Conservation (phyloP, 768 basidiomycete genomes). For the Rhodotorula babjevae region DNA sequence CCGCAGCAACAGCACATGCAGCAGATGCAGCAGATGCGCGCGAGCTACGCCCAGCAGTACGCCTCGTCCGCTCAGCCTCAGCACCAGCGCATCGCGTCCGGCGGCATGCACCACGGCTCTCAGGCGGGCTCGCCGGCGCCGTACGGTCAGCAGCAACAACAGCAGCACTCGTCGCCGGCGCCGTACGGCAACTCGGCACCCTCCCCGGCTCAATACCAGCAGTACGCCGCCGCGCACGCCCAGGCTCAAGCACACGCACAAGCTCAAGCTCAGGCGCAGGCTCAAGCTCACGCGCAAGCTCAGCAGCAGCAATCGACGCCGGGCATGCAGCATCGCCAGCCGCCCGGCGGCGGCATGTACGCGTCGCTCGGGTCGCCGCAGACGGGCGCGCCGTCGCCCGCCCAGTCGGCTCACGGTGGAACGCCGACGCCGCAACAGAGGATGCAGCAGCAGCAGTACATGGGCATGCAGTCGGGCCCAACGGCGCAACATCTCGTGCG, state of each 20-base stretch:
- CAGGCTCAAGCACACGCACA: not conserved
- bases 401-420: not conserved
- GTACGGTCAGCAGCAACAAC: not conserved
- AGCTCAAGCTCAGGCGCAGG: not conserved
- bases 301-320: not conserved
- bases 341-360: not conserved
- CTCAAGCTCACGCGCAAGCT: not conserved
- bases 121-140: conserved; percentile 2
- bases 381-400: not conserved
- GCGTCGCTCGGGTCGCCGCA: not conserved
- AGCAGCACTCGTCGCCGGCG: conserved; percentile 1
- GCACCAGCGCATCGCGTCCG: not conserved
- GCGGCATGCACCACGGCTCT: not conserved
- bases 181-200: not conserved
- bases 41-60: not conserved
- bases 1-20: conserved; percentile 1
- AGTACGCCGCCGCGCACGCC: not conserved
- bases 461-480: not conserved
- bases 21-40: not conserved
- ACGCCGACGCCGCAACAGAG: not conserved
- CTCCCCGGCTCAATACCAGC: not conserved
- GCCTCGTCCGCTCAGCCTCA: not conserved
- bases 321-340: not conserved
- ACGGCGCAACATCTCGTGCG: not conserved
- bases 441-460: not conserved